Base-by-base conservation (phyloP, 257 asterid species). In the Gynochthodes officinalis region DNA sequence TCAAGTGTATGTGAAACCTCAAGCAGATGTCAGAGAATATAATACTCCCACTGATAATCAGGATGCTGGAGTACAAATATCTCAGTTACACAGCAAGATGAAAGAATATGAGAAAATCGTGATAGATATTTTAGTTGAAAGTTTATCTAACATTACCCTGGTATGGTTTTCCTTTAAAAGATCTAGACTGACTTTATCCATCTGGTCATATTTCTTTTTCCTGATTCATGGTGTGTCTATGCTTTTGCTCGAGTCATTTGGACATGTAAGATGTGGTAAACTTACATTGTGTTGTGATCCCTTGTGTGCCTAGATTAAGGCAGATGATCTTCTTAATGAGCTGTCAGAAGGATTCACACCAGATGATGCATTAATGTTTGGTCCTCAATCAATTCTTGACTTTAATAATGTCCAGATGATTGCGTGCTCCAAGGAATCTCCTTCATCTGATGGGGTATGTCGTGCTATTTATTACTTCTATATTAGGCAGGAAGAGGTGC, bases 281-380 rank as follows among this genome's bases (percentile, higher is more conserved):
- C 70, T 61, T 73, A 62, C 37, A 10, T 48, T 64, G 32, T 70
- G 42, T 5, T 68, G 23, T 52, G 52, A 25, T 25, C 33, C n/a
- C 48, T 21, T 77, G 78, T 80, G 21, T 77, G 70, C 72, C n/a
- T 23, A 75, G 99, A 66, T 86, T 69, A 95, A 84, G 86, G 77
- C 72, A 13, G 98, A 90, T 39, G 94, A 92, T 33, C 68, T 95
- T 37, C 74, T 81, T 25, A 81, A 86, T 82, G 90, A 88, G 80
- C 88, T 95, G 28, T 86, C 92, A 0, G 97, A 92, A 82, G 90
- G 75, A 75, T 95, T 89, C 73, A 84, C 82, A 21, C 96, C 96
- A 25, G 99, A 95, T 79, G 99, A 95, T 49, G 84, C 89, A 48
- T 88, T 94, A 81, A 76, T 89, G 82, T 92, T 88, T 75, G 94